These are phyloP conservation scores for Sphagnum tenellum DNA, from an alignment of 225 moss, liverwort and hornwort species.

Conservation along the genomic window DNA sequence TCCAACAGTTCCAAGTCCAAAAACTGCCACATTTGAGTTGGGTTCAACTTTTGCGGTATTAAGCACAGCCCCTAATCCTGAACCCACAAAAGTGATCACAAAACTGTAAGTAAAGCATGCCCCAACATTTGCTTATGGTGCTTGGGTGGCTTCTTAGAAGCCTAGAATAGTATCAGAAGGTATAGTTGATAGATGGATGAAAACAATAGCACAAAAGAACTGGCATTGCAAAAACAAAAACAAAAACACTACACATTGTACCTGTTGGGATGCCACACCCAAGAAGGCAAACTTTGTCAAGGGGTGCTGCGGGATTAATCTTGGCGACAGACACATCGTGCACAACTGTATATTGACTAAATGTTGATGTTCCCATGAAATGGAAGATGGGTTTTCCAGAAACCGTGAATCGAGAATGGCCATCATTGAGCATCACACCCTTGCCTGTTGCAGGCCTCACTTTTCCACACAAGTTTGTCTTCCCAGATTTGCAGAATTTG, in stretches of 20 bases:
- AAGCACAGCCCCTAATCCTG: conserved; percentile 51
- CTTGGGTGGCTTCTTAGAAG: no score
- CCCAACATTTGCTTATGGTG: no score
- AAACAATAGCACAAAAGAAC: no score
- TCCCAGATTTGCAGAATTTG: conserved; percentile 49
- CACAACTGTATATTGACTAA: conserved; percentile 47
- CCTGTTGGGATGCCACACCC: conserved; percentile 62
- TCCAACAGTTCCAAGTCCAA: conserved; percentile 58
- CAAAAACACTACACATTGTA: not conserved
- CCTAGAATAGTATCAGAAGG: no score
- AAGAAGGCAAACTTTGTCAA: conserved; percentile 52
- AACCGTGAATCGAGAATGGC: conserved; percentile 32
- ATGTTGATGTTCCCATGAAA: conserved; percentile 58
- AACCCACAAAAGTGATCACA: not conserved
- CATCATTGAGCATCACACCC: conserved; percentile 50
- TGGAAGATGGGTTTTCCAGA: conserved; percentile 31
- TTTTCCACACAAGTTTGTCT: conserved; percentile 51
- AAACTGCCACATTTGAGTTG: conserved; percentile 44
- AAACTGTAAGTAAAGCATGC: no score
- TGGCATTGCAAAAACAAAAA: no score
- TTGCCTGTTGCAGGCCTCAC: conserved; percentile 49
- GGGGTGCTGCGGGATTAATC: conserved; percentile 37
- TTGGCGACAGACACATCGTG: conserved; percentile 57
- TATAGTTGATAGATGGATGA: no score
- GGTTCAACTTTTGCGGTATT: conserved; percentile 55